Evolutionary conservation across 306 rosid genomes (phyloP).

Genomic region (Quercus rubra): DNA sequence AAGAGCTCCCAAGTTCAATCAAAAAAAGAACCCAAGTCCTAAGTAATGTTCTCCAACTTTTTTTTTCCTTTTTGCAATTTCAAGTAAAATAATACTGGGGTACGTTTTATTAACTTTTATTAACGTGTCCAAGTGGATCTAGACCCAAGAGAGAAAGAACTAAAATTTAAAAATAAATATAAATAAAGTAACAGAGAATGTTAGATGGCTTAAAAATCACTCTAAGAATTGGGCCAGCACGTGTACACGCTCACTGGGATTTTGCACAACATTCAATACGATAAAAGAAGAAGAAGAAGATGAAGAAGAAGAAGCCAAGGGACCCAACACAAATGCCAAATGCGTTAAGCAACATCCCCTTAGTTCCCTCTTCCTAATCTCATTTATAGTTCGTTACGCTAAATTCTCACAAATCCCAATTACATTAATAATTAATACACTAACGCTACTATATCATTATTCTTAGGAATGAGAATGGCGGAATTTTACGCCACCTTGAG

Average conservation of each 20-base stretch:
- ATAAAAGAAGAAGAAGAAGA: no score
- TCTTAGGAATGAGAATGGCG: slow-evolving; percentile 39
- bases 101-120: neutral
- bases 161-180: no score
- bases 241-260: slow-evolving; percentile 51
- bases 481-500: slow-evolving; percentile 44
- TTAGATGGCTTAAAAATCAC: slow-evolving; percentile 42
- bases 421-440: neutral
- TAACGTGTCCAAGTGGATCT: neutral
- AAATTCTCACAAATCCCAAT: slow-evolving; percentile 91
- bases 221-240: slow-evolving; percentile 51
- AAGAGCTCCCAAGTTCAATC: neutral
- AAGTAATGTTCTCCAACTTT: neutral
- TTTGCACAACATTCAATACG: slow-evolving; percentile 29
- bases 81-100: neutral
- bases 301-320: neutral
- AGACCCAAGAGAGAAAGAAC: neutral
- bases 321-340: slow-evolving; percentile 29
- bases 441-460: no score
- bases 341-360: slow-evolving; percentile 74
- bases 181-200: slow-evolving; percentile 13
- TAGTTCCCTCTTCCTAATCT: slow-evolving; percentile 34
- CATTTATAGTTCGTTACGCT: slow-evolving; percentile 90
- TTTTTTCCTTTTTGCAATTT: neutral
- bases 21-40: no score